Evolutionary conservation across 306 rosid genomes (phyloP).

Genomic region (Hippophae tibetana): DNA sequence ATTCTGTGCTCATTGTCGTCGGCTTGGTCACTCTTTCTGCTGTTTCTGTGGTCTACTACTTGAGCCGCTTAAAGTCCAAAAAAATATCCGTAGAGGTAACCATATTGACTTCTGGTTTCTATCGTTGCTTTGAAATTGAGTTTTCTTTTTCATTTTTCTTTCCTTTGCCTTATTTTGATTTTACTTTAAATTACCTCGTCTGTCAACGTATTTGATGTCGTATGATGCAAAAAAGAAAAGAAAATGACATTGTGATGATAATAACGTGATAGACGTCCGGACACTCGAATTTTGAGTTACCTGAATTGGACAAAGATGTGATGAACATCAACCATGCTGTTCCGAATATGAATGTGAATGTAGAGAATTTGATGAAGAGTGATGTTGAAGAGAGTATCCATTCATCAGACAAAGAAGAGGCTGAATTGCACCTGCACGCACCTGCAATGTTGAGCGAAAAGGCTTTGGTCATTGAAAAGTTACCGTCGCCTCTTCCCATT

Average conservation of each 20-base stretch:
- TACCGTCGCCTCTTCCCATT: constrained; percentile 35
- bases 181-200: too few species aligned
- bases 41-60: constrained; percentile 38
- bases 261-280: constrained; percentile 29
- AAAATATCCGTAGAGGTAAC: constrained; percentile 39
- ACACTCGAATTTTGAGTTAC: constrained; percentile 40
- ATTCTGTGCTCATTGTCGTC: constrained; percentile 37
- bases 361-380: constrained; percentile 30
- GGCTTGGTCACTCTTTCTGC: constrained; percentile 63
- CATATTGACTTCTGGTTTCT: neutral
- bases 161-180: neutral
- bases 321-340: constrained; percentile 28
- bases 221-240: too few species aligned
- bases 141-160: neutral
- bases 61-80: constrained; percentile 33
- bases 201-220: too few species aligned
- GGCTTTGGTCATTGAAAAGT: constrained; percentile 18
- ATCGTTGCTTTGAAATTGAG: neutral
- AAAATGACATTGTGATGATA: constrained; percentile 5
- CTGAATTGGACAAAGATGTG: constrained; percentile 41
- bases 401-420: constrained; percentile 33
- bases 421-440: constrained; percentile 34
- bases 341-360: constrained; percentile 32
- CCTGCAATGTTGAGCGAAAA: constrained; percentile 40
- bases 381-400: constrained; percentile 28